Evolutionary conservation across 2,329 filamentous ascomycete genomes (phyloP), one percentile per base, ranked within the genome.

Genomic region (Trichophyton simii): DNA sequence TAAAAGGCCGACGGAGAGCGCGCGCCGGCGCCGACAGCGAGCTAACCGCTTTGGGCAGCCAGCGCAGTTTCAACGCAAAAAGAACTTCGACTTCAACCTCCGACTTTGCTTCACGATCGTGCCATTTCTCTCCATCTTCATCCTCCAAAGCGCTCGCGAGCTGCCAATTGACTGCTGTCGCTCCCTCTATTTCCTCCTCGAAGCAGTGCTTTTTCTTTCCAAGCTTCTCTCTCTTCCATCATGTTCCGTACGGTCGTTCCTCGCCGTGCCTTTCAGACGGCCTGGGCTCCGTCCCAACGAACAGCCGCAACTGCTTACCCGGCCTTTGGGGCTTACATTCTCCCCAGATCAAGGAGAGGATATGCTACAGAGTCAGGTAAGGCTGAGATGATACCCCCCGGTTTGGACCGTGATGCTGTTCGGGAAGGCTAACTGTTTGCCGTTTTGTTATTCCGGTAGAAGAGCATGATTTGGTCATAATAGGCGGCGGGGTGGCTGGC

Each of bases 381-480:
- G 41, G 31, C 11, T 41, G 44, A 57, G 54, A 62, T 57, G 41
- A 48, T 25, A 36, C 62, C 15, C 25, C 2, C 34, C 5, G 11
- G 50, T 34, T 50, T 22, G 7, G 50, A 5, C 25, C 57, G 50
- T 42, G 52, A 36, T 8, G 34, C 20, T 59, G 18, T n/a, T 34
- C 34, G 15, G 9, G 34, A n/a, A 9, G 3, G 18, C 58, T 63
- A 59, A 44, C 64, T 60, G 61, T 67, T 65, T 59, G 60, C 68
- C 68, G 60, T 67, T 57, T 50, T 60, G 60, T 13, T 60, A 62
- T 61, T 60, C 31, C 28, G 63, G 68, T 75, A 90, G 90, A 91
- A 76, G 90, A 96, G 77, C 95, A 96, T 78, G 94, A 99, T 77
- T 82, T 99, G 61, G 87, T 99, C 72, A 91, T 99, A 78, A 96